phyloP scores from a whole-genome alignment of 2,329 filamentous ascomycete genomes.

The Diaporthe citrichinensis region DNA sequence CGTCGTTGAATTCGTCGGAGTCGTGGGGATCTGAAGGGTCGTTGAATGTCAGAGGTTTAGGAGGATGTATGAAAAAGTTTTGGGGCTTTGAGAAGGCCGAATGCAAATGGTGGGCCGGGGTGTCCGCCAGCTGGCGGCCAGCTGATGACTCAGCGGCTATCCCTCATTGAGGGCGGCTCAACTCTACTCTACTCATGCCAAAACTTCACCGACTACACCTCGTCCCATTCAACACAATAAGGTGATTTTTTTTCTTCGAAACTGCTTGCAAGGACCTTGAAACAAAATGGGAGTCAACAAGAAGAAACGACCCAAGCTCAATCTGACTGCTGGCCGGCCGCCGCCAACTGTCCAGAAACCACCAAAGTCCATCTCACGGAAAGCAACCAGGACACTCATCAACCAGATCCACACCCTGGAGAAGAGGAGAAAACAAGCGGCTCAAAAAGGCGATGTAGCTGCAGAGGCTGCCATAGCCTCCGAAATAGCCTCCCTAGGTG shows the following conservation, averaged over 20 bases:
- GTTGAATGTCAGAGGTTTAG: conserved; percentile 19
- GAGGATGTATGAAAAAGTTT: conserved; percentile 7
- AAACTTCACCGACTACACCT: conserved; percentile 9
- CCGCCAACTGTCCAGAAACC: conserved; percentile 67
- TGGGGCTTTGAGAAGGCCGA: not conserved
- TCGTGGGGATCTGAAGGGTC: conserved; percentile 37
- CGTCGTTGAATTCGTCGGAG: conserved; percentile 42
- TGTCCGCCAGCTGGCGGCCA: not conserved
- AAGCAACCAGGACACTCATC: conserved; percentile 75
- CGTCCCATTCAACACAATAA: not conserved
- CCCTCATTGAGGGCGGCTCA: not conserved
- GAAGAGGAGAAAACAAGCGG: conserved; percentile 71
- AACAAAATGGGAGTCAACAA: conserved; percentile 62
- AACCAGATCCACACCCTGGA: conserved; percentile 76
- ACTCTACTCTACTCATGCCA: not conserved
- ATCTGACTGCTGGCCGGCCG: conserved; percentile 69
- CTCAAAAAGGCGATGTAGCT: conserved; percentile 65
- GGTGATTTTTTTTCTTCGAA: not conserved
- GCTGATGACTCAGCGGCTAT: conserved; percentile 10
- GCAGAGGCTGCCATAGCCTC: conserved; percentile 62
- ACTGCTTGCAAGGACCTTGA: not conserved
- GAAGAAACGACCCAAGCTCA: conserved; percentile 55
- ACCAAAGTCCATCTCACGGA: conserved; percentile 72
- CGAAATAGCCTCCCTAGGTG: conserved; percentile 71
- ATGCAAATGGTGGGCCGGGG: conserved; percentile 23